Base-by-base conservation (phyloP, 176 grass and related monocot genomes). In the Miscanthus lutarioriparius region DNA sequence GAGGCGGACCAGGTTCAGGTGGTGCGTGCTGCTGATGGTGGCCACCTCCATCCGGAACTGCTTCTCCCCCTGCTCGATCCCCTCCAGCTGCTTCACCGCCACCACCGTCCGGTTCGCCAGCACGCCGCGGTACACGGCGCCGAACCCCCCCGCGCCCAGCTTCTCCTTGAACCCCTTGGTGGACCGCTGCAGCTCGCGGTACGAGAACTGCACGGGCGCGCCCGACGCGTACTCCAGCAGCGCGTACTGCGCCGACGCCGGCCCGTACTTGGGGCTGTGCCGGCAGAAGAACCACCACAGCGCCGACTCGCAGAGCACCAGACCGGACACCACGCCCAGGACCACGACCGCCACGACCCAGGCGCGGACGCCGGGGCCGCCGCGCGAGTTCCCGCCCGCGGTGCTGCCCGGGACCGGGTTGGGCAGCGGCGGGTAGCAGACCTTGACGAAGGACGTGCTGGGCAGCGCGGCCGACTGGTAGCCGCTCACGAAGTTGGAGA, bases 1-100 rank as follows among this genome's bases (percentile, higher is more conserved):
- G 44, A 99, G 87, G 11, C 96, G 83, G 23, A 99, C 96, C 5
- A 99, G 87, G 73, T 99, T 99, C 76, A 99, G 86, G 80, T 99
- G 96, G 78, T 99, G 96, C 70, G 96, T 99, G 89, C 96, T 94
- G 88, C 96, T 99, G 56, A 99, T 99, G 72, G 96, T 94, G 19
- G 96, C 96, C 63, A 99, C 96, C 89, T 99, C 96, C 96, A 99
- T 99, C 76, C 96, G 38, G 88, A 99, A 99, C 83, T 99, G 96
- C 89, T 99, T 99, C 89, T 99, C 96, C 25, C 96, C 96, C 72
- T 99, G 96, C 85, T 99, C 96, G 40, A 99, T 99, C 80, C 96
- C 96, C 23, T 99, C 96, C 62, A 99, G 96, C 71, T 88, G 91
- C 85, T 99, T 99, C 78, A 96, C 96, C 0, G 96, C 96, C 39